A percentile compares a stretch with the other conserved stretches of the same genome.
These are phyloP conservation scores for Leccinum incarnatum DNA, from an alignment of 768 basidiomycete genomes.

Conservation along the genomic window DNA sequence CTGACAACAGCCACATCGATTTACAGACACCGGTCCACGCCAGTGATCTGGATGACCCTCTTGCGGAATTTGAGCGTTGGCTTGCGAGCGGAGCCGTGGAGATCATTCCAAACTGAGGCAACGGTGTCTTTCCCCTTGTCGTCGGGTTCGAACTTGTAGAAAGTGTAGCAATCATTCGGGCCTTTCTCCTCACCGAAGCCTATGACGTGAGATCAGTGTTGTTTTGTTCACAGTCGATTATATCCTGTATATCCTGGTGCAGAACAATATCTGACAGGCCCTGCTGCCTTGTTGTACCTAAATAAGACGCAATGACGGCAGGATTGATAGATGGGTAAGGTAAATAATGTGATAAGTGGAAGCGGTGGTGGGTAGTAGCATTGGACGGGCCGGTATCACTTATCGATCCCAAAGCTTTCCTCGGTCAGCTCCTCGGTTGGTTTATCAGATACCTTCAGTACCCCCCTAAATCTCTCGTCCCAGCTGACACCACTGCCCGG, in stretches of 20 bases:
- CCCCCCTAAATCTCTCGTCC: slow-evolving; percentile 68
- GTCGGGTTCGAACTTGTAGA: background rate
- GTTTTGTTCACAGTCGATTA: background rate
- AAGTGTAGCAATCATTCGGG: background rate
- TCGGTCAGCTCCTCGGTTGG: slow-evolving; percentile 31
- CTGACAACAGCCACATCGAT: background rate
- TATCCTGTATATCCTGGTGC: background rate
- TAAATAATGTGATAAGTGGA: background rate
- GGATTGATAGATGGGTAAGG: background rate
- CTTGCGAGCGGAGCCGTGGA: slow-evolving; percentile 62
- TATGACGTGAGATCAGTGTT: background rate
- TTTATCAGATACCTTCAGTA: slow-evolving; percentile 55
- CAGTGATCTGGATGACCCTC: slow-evolving; percentile 39
- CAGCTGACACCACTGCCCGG: slow-evolving; percentile 64
- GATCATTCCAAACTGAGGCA: slow-evolving; percentile 36
- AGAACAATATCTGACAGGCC: background rate
- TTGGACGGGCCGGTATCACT: background rate
- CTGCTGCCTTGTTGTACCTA: background rate
- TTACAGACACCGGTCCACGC: background rate
- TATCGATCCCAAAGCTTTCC: background rate
- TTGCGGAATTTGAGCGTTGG: slow-evolving; percentile 70
- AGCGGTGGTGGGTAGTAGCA: background rate
- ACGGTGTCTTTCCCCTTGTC: background rate
- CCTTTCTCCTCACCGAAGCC: background rate
- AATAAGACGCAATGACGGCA: background rate